Percentiles rank a stretch among this genome's conserved stretches.
Evolutionary conservation across 1,284 basidiomycete genomes (phyloP).

Genomic region (Paramarasmius palmivorus): DNA sequence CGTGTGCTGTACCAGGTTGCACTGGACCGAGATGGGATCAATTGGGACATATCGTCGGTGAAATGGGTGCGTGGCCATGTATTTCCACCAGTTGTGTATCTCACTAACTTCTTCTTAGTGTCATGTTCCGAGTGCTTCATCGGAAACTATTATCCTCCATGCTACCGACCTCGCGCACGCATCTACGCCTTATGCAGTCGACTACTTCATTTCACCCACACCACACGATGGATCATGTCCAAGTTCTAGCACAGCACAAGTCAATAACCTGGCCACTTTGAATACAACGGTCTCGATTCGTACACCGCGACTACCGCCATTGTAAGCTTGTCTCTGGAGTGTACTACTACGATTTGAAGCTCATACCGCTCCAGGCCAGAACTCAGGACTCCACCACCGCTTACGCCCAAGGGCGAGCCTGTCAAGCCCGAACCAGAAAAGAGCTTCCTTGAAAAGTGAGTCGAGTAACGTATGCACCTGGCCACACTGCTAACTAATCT

Average conservation of each 20-base stretch:
- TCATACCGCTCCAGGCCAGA: conserved; percentile 49
- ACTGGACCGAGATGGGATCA: conserved; percentile 55
- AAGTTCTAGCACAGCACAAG: conserved; percentile 24
- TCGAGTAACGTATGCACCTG: conserved; percentile 44
- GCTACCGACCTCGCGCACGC: conserved; percentile 37
- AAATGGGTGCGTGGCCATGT: conserved; percentile 57
- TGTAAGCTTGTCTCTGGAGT: conserved; percentile 40
- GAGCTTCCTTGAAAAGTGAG: conserved; percentile 81
- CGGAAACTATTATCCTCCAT: conserved; percentile 64
- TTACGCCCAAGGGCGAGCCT: conserved; percentile 67
- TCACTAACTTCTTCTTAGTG: conserved; percentile 43
- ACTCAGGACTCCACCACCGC: conserved; percentile 62
- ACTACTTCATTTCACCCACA: conserved; percentile 68
- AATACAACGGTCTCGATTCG: conserved; percentile 59
- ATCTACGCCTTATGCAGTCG: conserved; percentile 54
- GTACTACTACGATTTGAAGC: conserved; percentile 3
- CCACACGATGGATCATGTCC: conserved; percentile 69
- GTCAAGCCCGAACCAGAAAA: conserved; percentile 67
- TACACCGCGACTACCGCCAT: conserved; percentile 50
- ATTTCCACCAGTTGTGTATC: too few species aligned
- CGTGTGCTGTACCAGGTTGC: conserved; percentile 74
- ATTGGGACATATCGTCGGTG: conserved; percentile 70
- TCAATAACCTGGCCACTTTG: conserved; percentile 30
- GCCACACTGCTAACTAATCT: background rate
- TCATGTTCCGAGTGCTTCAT: conserved; percentile 51